phyloP scores from a whole-genome alignment of 2,329 filamentous ascomycete genomes.

The Hypoxylon sp. region DNA sequence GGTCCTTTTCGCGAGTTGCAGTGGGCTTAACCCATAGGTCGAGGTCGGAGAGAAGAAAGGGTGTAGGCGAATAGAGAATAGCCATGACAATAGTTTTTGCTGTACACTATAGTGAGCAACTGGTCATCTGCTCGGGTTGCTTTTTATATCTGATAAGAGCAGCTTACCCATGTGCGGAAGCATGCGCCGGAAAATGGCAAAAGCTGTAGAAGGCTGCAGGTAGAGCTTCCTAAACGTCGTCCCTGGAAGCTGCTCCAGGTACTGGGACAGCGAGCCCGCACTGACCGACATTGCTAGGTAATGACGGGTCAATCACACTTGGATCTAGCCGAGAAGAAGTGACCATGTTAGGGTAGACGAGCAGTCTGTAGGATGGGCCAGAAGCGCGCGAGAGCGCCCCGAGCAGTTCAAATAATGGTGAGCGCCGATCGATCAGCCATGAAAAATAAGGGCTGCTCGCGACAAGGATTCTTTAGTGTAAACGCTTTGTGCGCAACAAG shows the following conservation, averaged over 20 bases:
- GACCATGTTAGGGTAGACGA: conserved; percentile 26
- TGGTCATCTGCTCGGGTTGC: neutral
- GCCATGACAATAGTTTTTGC: conserved; percentile 98
- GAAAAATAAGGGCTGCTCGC: neutral
- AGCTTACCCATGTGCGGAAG: conserved; percentile 86
- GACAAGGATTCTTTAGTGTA: neutral
- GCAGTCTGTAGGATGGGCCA: neutral
- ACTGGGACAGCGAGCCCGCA: conserved; percentile 77
- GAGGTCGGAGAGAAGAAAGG: conserved; percentile 83
- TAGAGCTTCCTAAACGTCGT: conserved; percentile 93
- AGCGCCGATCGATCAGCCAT: neutral
- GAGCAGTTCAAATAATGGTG: neutral
- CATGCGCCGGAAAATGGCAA: conserved; percentile 98
- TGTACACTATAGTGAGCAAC: conserved; percentile 53
- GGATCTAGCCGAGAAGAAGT: conserved; percentile 23
- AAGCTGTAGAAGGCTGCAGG: conserved; percentile 93
- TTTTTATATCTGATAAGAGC: conserved; percentile 4
- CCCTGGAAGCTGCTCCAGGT: conserved; percentile 91
- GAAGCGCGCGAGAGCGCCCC: conserved; percentile 6
- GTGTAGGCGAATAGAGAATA: conserved; percentile 88
- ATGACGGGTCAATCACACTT: conserved; percentile 31
- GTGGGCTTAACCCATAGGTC: conserved; percentile 86
- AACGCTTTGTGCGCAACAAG: neutral
- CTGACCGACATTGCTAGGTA: conserved; percentile 51
- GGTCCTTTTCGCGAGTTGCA: conserved; percentile 79